Conservation (phyloP, 257 asterid species). For the Forsythia viridissima region DNA sequence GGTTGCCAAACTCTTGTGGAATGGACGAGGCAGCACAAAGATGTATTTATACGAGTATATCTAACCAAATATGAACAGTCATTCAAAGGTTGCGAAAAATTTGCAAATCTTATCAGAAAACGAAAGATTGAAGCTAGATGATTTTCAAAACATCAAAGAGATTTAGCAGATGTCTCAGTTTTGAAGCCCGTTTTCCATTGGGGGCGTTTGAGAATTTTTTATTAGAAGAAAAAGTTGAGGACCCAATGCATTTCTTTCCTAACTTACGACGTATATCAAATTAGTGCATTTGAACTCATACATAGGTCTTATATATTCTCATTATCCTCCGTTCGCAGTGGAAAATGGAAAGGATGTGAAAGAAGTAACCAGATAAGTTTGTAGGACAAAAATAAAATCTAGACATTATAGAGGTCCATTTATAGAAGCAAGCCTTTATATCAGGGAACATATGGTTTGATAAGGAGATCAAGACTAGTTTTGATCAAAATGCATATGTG, state of each 20-base stretch:
- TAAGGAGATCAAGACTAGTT: no score
- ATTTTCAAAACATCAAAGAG: background rate
- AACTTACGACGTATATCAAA: background rate
- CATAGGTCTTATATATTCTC: background rate
- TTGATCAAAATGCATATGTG: no score
- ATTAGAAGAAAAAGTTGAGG: background rate
- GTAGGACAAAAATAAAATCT: background rate
- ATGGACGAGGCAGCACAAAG: conserved; percentile 84
- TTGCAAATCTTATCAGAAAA: conserved; percentile 32
- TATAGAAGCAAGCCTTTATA: no score
- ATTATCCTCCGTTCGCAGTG: background rate
- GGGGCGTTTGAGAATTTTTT: background rate
- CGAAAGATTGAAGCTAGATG: conserved; percentile 25
- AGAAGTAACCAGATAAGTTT: background rate
- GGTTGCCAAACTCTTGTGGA: conserved; percentile 73
- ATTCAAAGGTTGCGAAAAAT: conserved; percentile 61
- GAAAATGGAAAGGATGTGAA: background rate
- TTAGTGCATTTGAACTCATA: background rate
- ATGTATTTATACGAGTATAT: conserved; percentile 63
- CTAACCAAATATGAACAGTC: conserved; percentile 63
- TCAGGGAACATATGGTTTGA: no score
- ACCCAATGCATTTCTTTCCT: background rate
- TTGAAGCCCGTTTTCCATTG: background rate
- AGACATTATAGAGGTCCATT: no score
- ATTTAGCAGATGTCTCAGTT: background rate